These are phyloP conservation scores for Aspergillus nidulans DNA, from an alignment of 495 filamentous ascomycete genomes.

Conservation along the genomic window DNA sequence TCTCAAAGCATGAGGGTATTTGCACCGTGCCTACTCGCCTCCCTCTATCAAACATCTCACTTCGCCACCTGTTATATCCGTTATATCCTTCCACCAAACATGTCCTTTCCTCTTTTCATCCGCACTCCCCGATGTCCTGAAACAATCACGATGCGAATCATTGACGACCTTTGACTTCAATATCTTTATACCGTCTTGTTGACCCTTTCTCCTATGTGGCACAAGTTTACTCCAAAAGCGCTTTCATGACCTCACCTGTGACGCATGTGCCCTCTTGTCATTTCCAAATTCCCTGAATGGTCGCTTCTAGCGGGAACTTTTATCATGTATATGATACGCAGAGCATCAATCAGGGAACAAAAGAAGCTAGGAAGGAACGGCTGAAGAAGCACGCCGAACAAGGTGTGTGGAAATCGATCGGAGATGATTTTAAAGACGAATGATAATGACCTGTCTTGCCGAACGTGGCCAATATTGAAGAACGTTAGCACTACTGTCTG, in stretches of 20 bases:
- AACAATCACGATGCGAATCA: background rate
- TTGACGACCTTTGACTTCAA: constrained; percentile 4
- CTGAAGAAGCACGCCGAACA: constrained; percentile 4
- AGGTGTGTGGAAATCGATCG: background rate
- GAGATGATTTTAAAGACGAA: constrained; percentile 1
- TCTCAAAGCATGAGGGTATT: background rate
- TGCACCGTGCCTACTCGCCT: background rate
- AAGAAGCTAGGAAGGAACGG: constrained; percentile 1
- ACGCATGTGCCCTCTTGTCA: constrained; percentile 9
- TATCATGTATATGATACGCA: constrained; percentile 13
- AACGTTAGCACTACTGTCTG: too few relatives aligned
- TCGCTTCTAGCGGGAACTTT: constrained; percentile 12
- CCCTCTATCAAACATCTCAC: background rate
- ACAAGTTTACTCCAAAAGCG: constrained; percentile 3
- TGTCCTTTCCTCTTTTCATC: constrained; percentile 1
- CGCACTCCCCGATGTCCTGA: constrained; percentile 9
- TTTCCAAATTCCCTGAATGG: constrained; percentile 13
- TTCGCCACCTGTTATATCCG: background rate
- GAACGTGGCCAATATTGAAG: background rate
- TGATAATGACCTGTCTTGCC: constrained; percentile 2
- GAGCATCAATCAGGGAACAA: constrained; percentile 3
- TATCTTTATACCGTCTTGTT: constrained; percentile 17
- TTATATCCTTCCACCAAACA: background rate
- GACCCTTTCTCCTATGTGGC: constrained; percentile 15
- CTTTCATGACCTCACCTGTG: constrained; percentile 12